A percentile compares a stretch with the other conserved stretches of the same genome.
Evolutionary conservation across 805 yeast species (phyloP).

Genomic region (Zygosaccharomyces siamensis): DNA sequence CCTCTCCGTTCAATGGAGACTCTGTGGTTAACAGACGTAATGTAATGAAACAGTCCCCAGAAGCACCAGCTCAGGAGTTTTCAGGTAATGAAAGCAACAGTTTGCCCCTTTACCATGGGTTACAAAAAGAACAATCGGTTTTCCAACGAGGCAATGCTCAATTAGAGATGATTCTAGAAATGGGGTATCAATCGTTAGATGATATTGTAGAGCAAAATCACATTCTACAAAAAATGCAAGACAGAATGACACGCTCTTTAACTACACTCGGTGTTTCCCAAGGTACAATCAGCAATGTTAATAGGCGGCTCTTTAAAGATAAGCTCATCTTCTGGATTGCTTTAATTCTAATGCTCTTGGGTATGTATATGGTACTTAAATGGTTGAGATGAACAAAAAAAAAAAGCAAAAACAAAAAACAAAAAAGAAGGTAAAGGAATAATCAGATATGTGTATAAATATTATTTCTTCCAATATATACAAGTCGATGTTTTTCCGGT

Average conservation of each 20-base stretch:
- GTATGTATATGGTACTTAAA: conserved; percentile 60
- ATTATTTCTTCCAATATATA: conserved; percentile 46
- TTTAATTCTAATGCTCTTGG: conserved; percentile 52
- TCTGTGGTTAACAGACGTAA: conserved; percentile 32
- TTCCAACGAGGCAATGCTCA: conserved; percentile 70
- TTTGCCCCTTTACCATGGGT: conserved; percentile 50
- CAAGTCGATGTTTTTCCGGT: conserved; percentile 64
- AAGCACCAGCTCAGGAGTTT: conserved; percentile 27
- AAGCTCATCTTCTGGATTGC: conserved; percentile 82
- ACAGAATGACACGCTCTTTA: conserved; percentile 59
- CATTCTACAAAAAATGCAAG: conserved; percentile 56
- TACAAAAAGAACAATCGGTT: conserved; percentile 61
- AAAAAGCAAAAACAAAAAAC: neutral
- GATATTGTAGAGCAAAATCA: conserved; percentile 84
- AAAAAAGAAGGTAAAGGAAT: neutral
- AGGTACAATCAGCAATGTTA: conserved; percentile 74
- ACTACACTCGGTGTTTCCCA: conserved; percentile 82
- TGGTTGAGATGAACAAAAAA: conserved; percentile 47
- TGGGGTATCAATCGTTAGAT: conserved; percentile 81
- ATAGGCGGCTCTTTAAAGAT: conserved; percentile 78
- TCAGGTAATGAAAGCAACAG: conserved; percentile 7
- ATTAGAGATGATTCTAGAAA: conserved; percentile 82
- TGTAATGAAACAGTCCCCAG: conserved; percentile 12
- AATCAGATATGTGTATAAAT: conserved; percentile 1
- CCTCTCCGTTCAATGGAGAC: conserved; percentile 17